Evolutionary conservation across 257 asterid genomes (phyloP), one percentile per base, ranked within the genome.

Genomic region (Gentiana dahurica): DNA sequence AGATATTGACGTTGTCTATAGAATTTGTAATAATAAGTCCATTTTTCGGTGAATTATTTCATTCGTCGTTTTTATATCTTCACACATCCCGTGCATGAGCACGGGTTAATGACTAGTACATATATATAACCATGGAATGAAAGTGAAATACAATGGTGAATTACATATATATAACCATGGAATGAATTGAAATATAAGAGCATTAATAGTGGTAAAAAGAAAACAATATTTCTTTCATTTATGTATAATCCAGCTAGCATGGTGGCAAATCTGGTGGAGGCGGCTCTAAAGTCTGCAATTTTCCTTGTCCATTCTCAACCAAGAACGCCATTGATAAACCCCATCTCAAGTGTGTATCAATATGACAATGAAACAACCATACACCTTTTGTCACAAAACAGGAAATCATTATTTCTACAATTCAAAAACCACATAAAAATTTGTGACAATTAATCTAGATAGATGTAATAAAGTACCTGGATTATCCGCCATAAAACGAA

Each of bases 321-420:
- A 62, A 10, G 67, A 72, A 62, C 7, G 70, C 7, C 73, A 67
- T 67, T 49, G 57, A 70, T 67, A 72, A 51, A 36, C 77, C 73
- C 77, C 73, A 72, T 36, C 51, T 37, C 10, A 67, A 49, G 53
- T 72, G 77, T 35, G 63, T 35, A 67, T 72, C 77, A 44, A 67
- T 62, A 61, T 72, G 77, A 67, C 77, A 71, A 2, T 71, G 77
- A 36, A 71, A 57, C 24, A 72, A 55, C 77, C 77, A 72, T 2
- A 72, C 77, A 44, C 77, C 77, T 72, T 70, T 43, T 55, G 5
- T 12, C 34, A 12, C 36, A 49, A 61, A 43, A 51, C 50, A 52
- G 55, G n/a, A 36, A 3, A 60, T 49, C 12, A 9, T n/a, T 7
- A 41, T 41, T 8, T 46, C 24, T 15, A 15, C 24, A 15, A 15